Conservation (phyloP, 352 stramenopile genomes). For the Elongisporangium undulatum region DNA sequence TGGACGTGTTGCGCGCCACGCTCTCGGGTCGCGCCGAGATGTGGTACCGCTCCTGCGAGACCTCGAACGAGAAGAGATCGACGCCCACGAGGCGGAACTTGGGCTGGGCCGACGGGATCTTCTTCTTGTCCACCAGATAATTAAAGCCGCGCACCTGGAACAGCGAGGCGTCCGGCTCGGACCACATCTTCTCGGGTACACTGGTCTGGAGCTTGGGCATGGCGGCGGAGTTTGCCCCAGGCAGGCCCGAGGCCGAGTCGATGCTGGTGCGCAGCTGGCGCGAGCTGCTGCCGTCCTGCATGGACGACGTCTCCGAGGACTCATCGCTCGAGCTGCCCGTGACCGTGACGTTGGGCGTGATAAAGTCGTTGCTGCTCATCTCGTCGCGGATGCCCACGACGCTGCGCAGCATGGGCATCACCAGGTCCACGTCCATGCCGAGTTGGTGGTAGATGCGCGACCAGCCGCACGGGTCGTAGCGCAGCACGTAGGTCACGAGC, state of each 20-base stretch:
- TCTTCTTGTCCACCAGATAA: constrained; percentile 89
- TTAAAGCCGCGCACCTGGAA: constrained; percentile 86
- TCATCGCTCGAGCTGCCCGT: constrained; percentile 7
- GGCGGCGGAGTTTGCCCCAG: constrained; percentile 39
- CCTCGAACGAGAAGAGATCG: constrained; percentile 79
- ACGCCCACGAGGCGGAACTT: constrained; percentile 83
- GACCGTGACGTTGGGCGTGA: constrained; percentile 82
- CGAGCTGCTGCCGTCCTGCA: constrained; percentile 7
- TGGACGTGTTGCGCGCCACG: constrained; percentile 60
- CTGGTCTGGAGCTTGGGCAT: constrained; percentile 64
- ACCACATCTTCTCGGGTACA: constrained; percentile 81
- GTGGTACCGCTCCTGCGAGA: constrained; percentile 66
- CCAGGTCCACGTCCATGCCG: constrained; percentile 86
- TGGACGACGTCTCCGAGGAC: neutral
- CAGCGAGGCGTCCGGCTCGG: constrained; percentile 71
- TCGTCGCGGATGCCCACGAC: constrained; percentile 85
- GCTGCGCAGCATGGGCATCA: constrained; percentile 81
- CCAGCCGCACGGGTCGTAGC: constrained; percentile 78
- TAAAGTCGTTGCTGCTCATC: constrained; percentile 79
- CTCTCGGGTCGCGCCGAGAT: constrained; percentile 64
- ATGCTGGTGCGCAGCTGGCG: constrained; percentile 28
- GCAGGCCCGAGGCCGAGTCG: constrained; percentile 44
- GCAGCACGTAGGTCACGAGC: constrained; percentile 77
- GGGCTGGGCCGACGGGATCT: constrained; percentile 59
- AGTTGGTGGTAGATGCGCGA: constrained; percentile 84